phyloP scores from a whole-genome alignment of 2,329 filamentous ascomycete species.

The Pseudogymnoascus sp. region DNA sequence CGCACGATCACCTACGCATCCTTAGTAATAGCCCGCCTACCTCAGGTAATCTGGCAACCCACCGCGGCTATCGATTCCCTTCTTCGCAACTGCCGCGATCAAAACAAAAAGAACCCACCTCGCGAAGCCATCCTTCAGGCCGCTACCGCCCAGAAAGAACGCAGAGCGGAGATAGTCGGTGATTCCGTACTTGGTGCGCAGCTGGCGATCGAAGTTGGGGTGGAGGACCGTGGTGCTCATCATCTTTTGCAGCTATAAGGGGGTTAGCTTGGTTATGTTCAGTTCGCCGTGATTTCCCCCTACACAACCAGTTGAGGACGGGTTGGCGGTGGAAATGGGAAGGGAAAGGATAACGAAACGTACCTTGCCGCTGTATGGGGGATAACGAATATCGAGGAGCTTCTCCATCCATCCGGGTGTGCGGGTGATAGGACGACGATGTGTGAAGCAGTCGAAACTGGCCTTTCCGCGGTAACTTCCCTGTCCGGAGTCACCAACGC shows the following conservation, averaged over 20 bases:
- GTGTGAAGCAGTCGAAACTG: conserved; percentile 63
- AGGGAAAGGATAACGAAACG: neutral
- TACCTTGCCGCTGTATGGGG: conserved; percentile 45
- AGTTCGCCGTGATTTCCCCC: neutral
- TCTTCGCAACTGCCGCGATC: conserved; percentile 19
- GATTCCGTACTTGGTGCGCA: conserved; percentile 43
- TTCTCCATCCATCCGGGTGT: conserved; percentile 62
- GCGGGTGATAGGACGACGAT: conserved; percentile 49
- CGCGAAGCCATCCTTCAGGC: conserved; percentile 42
- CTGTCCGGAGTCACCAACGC: conserved; percentile 70
- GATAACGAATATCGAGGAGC: conserved; percentile 60
- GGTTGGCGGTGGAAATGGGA: neutral
- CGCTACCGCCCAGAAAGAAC: conserved; percentile 44
- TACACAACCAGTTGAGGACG: neutral
- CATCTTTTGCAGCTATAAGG: conserved; percentile 39
- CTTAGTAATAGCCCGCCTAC: conserved; percentile 4
- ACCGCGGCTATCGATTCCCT: conserved; percentile 11
- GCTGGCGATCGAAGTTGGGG: conserved; percentile 57
- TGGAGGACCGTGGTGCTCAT: conserved; percentile 36
- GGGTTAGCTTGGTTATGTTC: conserved; percentile 11
- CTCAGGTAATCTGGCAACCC: conserved; percentile 9
- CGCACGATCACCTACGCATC: neutral
- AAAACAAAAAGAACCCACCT: conserved; percentile 44
- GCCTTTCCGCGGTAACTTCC: conserved; percentile 72
- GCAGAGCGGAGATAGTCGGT: conserved; percentile 49